phyloP scores from a whole-genome alignment of 2,329 filamentous ascomycete species.

The Xenoacremonium recifei region DNA sequence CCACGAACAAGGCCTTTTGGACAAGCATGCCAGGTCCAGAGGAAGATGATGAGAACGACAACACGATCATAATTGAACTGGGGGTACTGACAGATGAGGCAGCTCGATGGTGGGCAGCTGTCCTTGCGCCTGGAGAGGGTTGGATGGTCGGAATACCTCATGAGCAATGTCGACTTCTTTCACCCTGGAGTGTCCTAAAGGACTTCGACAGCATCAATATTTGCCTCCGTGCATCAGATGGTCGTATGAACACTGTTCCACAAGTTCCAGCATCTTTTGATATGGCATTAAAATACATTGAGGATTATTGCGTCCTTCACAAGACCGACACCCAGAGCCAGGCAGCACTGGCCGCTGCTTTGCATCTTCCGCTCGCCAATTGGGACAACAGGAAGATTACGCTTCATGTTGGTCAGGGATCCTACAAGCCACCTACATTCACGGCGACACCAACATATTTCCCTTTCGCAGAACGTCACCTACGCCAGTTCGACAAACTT shows the following conservation, averaged over 20 bases:
- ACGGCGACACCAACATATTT: no score
- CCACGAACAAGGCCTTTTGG: background rate
- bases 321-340: constrained; percentile 21
- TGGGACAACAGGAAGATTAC: constrained; percentile 18
- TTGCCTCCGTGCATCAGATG: constrained; percentile 3
- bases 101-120: constrained; percentile 28
- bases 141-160: constrained; percentile 24
- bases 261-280: constrained; percentile 5
- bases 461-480: no score
- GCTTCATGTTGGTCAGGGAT: constrained; percentile 1
- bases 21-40: background rate
- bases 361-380: constrained; percentile 26
- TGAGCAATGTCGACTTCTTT: constrained; percentile 13
- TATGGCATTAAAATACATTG: constrained; percentile 23
- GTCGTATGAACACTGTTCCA: background rate
- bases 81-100: constrained; percentile 23
- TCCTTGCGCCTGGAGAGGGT: constrained; percentile 22
- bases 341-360: constrained; percentile 26
- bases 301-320: constrained; percentile 25
- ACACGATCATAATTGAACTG: constrained; percentile 13
- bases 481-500: constrained; percentile 12
- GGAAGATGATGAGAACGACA: background rate
- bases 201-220: constrained; percentile 1
- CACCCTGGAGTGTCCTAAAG: constrained; percentile 13
- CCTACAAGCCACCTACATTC: background rate